Evolutionary conservation across 2,329 filamentous ascomycete genomes (phyloP).

Genomic region (Monosporascus sp.): DNA sequence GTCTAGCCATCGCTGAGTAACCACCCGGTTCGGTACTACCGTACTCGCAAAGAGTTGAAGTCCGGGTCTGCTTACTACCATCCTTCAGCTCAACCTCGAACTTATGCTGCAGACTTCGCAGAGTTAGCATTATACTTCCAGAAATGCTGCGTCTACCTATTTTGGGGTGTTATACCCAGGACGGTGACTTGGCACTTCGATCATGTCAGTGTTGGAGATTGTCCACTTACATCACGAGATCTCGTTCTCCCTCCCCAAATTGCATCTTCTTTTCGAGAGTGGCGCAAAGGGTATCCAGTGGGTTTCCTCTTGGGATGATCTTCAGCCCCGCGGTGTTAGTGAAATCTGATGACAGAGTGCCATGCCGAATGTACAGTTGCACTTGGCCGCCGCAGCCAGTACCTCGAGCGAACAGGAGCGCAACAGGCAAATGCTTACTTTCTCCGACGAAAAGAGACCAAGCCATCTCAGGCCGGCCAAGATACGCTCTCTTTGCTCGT

Average conservation of each 20-base stretch:
- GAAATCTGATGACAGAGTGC: not conserved
- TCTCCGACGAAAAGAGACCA: conserved; percentile 26
- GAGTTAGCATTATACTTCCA: not conserved
- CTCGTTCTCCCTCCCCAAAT: conserved; percentile 76
- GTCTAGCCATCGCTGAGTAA: conserved; percentile 79
- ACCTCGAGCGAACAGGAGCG: conserved; percentile 56
- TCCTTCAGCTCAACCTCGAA: conserved; percentile 83
- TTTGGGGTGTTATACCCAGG: too few relatives aligned
- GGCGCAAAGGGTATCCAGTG: conserved; percentile 86
- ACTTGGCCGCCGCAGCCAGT: conserved; percentile 40
- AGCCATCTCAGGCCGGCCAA: conserved; percentile 70
- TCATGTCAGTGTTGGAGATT: not conserved
- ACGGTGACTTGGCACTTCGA: not conserved
- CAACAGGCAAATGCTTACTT: conserved; percentile 22
- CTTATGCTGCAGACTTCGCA: conserved; percentile 60
- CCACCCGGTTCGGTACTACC: conserved; percentile 60
- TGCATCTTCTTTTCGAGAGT: conserved; percentile 90
- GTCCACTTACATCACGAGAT: conserved; percentile 58
- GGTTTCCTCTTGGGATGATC: conserved; percentile 58
- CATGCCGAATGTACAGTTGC: conserved; percentile 2
- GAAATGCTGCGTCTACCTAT: not conserved
- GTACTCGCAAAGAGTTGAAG: conserved; percentile 78
- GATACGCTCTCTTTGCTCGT: conserved; percentile 65
- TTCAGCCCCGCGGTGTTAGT: conserved; percentile 1
- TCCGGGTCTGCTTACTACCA: conserved; percentile 70